phyloP scores from a whole-genome alignment of 768 basidiomycete species.

The Panaeolus cyanescens region DNA sequence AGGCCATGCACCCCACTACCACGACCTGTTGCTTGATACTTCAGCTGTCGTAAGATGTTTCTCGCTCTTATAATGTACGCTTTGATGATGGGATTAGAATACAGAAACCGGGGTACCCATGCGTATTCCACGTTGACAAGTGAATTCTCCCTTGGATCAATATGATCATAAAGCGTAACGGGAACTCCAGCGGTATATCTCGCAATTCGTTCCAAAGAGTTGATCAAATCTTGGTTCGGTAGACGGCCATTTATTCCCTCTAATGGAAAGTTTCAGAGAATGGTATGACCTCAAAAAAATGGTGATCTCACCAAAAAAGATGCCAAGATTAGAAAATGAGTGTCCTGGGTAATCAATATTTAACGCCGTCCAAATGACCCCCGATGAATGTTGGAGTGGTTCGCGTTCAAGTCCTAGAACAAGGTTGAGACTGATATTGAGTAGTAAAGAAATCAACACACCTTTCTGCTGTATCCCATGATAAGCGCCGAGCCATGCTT shows the following conservation, averaged over 20 bases:
- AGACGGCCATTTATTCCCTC: constrained; percentile 95
- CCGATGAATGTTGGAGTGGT: constrained; percentile 65
- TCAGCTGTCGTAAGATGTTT: constrained; percentile 70
- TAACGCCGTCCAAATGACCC: constrained; percentile 94
- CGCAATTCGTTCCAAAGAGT: constrained; percentile 75
- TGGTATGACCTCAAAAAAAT: not conserved
- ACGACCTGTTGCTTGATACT: constrained; percentile 75
- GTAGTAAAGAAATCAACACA: constrained; percentile 27
- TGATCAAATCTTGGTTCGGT: constrained; percentile 94
- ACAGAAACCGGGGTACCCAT: constrained; percentile 50
- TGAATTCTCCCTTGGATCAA: constrained; percentile 49
- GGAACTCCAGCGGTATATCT: constrained; percentile 76
- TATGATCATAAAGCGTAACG: constrained; percentile 78
- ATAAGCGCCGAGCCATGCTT: constrained; percentile 88
- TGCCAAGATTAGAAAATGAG: constrained; percentile 94
- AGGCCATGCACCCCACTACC: constrained; percentile 90
- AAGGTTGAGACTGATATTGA: not conserved
- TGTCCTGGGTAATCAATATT: constrained; percentile 96
- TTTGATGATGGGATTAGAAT: constrained; percentile 43
- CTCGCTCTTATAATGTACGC: constrained; percentile 59
- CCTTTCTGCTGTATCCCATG: constrained; percentile 71
- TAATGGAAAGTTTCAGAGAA: constrained; percentile 30
- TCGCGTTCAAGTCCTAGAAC: constrained; percentile 66
- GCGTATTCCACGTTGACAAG: constrained; percentile 18
- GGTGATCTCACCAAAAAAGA: constrained; percentile 78